These are phyloP conservation scores for Phytophthora europaea DNA, from an alignment of 352 stramenopile species.

Conservation along the genomic window DNA sequence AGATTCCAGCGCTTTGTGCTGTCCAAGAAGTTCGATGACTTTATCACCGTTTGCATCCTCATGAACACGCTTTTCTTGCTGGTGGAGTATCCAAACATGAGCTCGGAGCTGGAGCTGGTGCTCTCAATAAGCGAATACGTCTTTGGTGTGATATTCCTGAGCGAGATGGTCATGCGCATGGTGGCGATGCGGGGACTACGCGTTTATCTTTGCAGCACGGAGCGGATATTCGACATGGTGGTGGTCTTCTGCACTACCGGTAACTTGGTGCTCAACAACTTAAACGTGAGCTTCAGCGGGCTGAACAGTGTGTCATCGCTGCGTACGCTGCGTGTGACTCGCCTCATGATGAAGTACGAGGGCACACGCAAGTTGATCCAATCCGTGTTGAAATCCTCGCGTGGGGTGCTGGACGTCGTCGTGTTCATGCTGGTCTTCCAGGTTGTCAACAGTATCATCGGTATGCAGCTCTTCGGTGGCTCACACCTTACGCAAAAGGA, in stretches of 20 bases:
- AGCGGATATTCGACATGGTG: slow-evolving; percentile 78
- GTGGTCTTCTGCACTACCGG: slow-evolving; percentile 74
- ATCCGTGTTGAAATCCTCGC: slow-evolving; percentile 82
- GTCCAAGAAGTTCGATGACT: slow-evolving; percentile 80
- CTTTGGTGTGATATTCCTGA: slow-evolving; percentile 69
- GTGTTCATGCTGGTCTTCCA: slow-evolving; percentile 83
- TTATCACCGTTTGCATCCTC: slow-evolving; percentile 75
- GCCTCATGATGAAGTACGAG: slow-evolving; percentile 87
- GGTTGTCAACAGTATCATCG: slow-evolving; percentile 78
- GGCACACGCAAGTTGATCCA: slow-evolving; percentile 82
- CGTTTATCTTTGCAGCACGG: slow-evolving; percentile 63
- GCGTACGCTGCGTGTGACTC: slow-evolving; percentile 73
- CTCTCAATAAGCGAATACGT: slow-evolving; percentile 77
- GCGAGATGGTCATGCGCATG: slow-evolving; percentile 74
- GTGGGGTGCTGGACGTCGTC: slow-evolving; percentile 80
- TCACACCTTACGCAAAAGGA: slow-evolving; percentile 48
- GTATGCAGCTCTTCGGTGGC: slow-evolving; percentile 84
- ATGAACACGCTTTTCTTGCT: slow-evolving; percentile 76
- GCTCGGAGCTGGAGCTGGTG: slow-evolving; percentile 31
- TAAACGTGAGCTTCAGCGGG: slow-evolving; percentile 59
- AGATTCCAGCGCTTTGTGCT: slow-evolving; percentile 65
- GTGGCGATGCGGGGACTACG: slow-evolving; percentile 62
- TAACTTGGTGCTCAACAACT: slow-evolving; percentile 81
- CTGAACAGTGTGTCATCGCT: slow-evolving; percentile 78
- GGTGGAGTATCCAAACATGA: slow-evolving; percentile 77